phyloP scores from a whole-genome alignment of 306 rosid species.

The Quercus mongolica region DNA sequence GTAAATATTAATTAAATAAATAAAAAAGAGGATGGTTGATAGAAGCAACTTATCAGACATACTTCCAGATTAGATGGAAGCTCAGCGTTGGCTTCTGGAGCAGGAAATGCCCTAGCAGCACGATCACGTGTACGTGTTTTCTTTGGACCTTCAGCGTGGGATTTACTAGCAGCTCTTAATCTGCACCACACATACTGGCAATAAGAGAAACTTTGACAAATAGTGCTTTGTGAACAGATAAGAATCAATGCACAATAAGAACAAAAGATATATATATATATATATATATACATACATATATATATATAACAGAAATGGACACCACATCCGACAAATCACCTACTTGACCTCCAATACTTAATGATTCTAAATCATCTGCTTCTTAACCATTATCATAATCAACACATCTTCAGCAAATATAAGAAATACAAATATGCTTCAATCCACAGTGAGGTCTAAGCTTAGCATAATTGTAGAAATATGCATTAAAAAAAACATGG shows the following conservation, averaged over 20 bases:
- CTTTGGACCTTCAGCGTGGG: constrained; percentile 68
- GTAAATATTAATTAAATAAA: not conserved
- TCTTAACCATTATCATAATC: not conserved
- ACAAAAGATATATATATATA: no score
- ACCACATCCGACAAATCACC: not conserved
- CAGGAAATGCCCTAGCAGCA: constrained; percentile 56
- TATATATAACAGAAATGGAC: not conserved
- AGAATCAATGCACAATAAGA: not conserved
- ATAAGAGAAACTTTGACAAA: constrained; percentile 1
- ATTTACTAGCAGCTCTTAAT: constrained; percentile 64
- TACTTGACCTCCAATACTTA: not conserved
- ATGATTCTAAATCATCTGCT: not conserved
- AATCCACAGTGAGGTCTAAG: not conserved
- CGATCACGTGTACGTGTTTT: constrained; percentile 64
- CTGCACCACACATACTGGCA: constrained; percentile 38
- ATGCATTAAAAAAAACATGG: not conserved
- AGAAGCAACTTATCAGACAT: constrained; percentile 31
- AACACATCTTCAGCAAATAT: not conserved
- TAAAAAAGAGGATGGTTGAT: not conserved
- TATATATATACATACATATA: no score
- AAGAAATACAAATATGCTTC: not conserved
- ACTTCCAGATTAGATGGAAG: constrained; percentile 86
- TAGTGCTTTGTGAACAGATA: not conserved
- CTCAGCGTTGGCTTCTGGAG: constrained; percentile 95
- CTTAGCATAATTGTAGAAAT: not conserved